phyloP scores from a whole-genome alignment of 495 filamentous ascomycete genomes.

The Echria macrotheca region DNA sequence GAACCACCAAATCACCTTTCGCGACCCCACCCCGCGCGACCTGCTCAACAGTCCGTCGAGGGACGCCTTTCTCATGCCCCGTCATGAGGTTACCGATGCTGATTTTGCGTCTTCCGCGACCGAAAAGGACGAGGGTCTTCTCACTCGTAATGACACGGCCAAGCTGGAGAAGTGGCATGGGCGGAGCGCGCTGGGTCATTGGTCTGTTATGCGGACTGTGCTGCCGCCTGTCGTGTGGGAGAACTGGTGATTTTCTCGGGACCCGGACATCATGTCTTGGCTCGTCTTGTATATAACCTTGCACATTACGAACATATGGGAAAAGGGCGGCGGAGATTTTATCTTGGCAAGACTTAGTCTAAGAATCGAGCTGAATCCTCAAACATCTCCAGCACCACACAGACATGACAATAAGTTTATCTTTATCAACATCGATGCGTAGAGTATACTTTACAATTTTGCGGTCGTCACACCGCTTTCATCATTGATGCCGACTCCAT shows the following conservation, averaged over 20 bases:
- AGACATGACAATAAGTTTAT: background rate
- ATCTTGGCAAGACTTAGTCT: background rate
- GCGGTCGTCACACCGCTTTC: background rate
- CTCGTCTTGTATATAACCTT: background rate
- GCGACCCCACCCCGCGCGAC: constrained; percentile 59
- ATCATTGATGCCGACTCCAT: constrained; percentile 17
- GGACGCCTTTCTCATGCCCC: constrained; percentile 62
- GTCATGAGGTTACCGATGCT: constrained; percentile 60
- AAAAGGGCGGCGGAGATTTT: background rate
- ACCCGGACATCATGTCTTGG: no score
- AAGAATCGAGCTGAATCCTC: background rate
- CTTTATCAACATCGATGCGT: constrained; percentile 12
- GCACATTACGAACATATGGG: background rate
- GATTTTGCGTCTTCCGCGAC: constrained; percentile 39
- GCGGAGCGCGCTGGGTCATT: constrained; percentile 73
- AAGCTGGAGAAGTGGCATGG: constrained; percentile 65
- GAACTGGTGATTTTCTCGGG: constrained; percentile 80
- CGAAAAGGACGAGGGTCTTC: constrained; percentile 36
- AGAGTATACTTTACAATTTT: constrained; percentile 12
- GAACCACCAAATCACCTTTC: constrained; percentile 51
- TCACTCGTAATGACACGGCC: constrained; percentile 52
- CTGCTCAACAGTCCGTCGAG: constrained; percentile 66
- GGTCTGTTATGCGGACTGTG: constrained; percentile 84
- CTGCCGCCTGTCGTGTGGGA: constrained; percentile 79
- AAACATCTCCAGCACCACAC: background rate